Percentiles rank a stretch among this genome's conserved stretches.
These are phyloP conservation scores for Geotrichum bryndzae DNA, from an alignment of 1,139 yeast species.

Conservation along the genomic window DNA sequence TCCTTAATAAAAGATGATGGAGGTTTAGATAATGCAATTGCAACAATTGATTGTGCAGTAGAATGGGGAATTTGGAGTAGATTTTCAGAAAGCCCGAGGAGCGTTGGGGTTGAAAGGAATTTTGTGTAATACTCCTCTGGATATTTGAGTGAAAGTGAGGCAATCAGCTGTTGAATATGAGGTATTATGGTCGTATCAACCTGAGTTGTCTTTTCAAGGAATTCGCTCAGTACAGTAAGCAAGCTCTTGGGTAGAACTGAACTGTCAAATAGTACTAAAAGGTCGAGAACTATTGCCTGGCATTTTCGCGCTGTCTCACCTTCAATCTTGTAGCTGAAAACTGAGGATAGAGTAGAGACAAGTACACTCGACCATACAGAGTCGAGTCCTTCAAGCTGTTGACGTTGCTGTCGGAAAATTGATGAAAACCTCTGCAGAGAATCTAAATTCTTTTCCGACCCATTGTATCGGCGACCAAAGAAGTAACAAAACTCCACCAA, in stretches of 20 bases:
- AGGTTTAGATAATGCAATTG: not conserved
- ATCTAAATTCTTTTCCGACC: constrained; percentile 10
- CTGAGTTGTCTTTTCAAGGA: not conserved
- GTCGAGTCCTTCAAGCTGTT: not conserved
- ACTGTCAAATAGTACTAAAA: not conserved
- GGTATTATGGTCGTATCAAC: not conserved
- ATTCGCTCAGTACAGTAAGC: not conserved
- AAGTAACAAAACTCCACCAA: constrained; percentile 16
- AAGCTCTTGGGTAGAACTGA: not conserved
- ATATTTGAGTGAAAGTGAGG: not conserved
- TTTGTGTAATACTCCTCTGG: constrained; percentile 7
- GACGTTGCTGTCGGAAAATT: not conserved
- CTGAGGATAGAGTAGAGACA: not conserved
- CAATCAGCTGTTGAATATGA: not conserved
- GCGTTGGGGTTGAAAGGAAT: constrained; percentile 4
- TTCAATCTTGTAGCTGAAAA: not conserved
- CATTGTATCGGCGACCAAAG: constrained; percentile 18
- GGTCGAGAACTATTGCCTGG: constrained; percentile 1
- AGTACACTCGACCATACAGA: not conserved
- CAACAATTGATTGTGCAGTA: not conserved
- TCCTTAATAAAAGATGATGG: not conserved
- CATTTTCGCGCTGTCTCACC: not conserved
- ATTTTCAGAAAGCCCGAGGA: not conserved
- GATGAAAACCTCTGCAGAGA: not conserved
- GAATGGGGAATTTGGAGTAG: not conserved